These are phyloP conservation scores for Russula lepida DNA, from an alignment of 768 basidiomycete species.

Conservation along the genomic window DNA sequence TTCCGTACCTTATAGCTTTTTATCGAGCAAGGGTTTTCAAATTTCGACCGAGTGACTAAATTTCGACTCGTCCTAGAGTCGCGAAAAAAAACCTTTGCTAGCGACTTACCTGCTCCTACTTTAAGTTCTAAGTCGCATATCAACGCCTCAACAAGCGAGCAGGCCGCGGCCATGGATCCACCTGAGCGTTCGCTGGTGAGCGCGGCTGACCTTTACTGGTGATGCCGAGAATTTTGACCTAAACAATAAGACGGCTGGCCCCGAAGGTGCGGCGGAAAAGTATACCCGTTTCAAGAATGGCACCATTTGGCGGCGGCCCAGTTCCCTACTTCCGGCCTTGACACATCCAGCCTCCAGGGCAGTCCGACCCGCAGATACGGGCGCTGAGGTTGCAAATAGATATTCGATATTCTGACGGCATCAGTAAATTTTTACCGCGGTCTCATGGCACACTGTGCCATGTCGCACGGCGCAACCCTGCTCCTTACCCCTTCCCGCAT, in stretches of 20 bases:
- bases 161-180: neutral
- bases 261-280: neutral
- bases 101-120: no score
- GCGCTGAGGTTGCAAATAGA: neutral
- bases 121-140: neutral
- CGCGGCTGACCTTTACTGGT: neutral
- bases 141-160: neutral
- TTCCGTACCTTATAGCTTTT: no score
- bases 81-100: no score
- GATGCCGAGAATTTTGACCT: neutral
- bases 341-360: no score
- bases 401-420: neutral
- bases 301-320: no score
- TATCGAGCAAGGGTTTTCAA: neutral
- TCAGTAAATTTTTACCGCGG: neutral
- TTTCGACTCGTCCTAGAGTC: neutral
- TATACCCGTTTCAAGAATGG: no score
- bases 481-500: neutral
- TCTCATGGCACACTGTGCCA: neutral
- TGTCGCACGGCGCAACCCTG: neutral
- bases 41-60: no score
- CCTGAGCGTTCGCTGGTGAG: neutral
- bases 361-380: no score
- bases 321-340: no score
- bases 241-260: neutral